These are phyloP conservation scores for Dryadomyces sulphureus DNA, from an alignment of 2,329 filamentous ascomycete species.

Conservation along the genomic window DNA sequence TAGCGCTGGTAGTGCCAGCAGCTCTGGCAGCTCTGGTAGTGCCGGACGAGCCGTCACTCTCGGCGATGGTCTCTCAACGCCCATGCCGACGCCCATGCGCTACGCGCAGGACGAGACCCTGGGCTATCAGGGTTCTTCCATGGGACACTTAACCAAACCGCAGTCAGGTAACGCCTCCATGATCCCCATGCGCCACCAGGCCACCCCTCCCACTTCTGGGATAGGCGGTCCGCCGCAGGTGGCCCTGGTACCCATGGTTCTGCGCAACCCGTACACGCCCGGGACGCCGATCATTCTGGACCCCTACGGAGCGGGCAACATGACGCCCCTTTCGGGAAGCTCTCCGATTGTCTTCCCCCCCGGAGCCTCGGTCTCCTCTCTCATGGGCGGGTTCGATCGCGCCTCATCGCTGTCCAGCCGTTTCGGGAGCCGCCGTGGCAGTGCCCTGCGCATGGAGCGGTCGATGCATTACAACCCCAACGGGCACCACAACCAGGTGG, in stretches of 20 bases:
- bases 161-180: no score
- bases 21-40: conserved; percentile 2
- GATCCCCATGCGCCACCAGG: conserved; percentile 4
- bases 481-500: conserved; percentile 47
- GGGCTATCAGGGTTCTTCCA: not conserved
- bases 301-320: conserved; percentile 15
- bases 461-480: conserved; percentile 30
- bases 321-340: conserved; percentile 13
- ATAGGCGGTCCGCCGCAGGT: conserved; percentile 18
- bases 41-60: no score
- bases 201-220: conserved; percentile 7
- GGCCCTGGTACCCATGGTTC: conserved; percentile 22
- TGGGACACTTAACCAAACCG: no score
- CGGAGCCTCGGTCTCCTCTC: not conserved
- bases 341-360: conserved; percentile 7
- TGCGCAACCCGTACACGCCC: conserved; percentile 17
- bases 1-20: conserved; percentile 4
- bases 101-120: conserved; percentile 3
- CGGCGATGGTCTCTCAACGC: conserved; percentile 9
- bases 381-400: conserved; percentile 20
- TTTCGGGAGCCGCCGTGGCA: conserved; percentile 30
- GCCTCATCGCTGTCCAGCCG: conserved; percentile 20
- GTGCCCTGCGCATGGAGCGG: conserved; percentile 29
- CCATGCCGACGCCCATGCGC: conserved; percentile 11
- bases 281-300: conserved; percentile 20